Conservation (phyloP, 1,139 yeast genomes). For the Wickerhamiella infanticola region DNA sequence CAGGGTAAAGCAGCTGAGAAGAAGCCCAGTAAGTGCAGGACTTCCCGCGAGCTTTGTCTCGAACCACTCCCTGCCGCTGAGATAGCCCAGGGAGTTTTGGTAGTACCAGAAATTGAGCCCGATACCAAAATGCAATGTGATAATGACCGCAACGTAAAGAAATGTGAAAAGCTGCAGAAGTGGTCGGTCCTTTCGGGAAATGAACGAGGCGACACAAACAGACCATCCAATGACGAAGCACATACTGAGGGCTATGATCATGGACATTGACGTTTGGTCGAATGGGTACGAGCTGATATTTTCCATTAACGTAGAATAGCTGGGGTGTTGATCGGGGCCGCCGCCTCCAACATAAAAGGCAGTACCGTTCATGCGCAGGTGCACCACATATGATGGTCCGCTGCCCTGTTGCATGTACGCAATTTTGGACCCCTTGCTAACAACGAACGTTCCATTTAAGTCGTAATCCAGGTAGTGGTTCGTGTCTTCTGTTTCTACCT, state of each 20-base stretch:
- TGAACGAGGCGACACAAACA: slow-evolving; percentile 19
- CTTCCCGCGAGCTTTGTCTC: background rate
- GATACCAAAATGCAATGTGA: slow-evolving; percentile 20
- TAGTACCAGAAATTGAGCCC: slow-evolving; percentile 16
- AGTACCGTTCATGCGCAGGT: background rate
- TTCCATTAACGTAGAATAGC: background rate
- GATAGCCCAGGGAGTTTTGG: slow-evolving; percentile 35
- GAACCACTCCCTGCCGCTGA: slow-evolving; percentile 1
- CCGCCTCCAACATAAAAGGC: background rate
- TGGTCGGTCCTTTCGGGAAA: slow-evolving; percentile 22
- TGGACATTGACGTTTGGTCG: background rate
- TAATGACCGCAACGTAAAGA: slow-evolving; percentile 19
- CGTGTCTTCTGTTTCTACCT: background rate
- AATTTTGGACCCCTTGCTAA: background rate
- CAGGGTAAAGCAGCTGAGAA: background rate
- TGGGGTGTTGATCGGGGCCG: background rate
- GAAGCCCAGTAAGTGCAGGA: background rate
- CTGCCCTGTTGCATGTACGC: too few species aligned
- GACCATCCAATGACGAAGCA: slow-evolving; percentile 23
- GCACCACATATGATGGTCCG: too few species aligned
- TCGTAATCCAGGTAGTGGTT: background rate
- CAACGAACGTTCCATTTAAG: background rate
- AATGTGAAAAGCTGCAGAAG: slow-evolving; percentile 23
- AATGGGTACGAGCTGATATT: background rate
- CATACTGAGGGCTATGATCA: slow-evolving; percentile 3